Conservation (phyloP, 2,329 filamentous ascomycete species). For the Microsporum ferrugineum region DNA sequence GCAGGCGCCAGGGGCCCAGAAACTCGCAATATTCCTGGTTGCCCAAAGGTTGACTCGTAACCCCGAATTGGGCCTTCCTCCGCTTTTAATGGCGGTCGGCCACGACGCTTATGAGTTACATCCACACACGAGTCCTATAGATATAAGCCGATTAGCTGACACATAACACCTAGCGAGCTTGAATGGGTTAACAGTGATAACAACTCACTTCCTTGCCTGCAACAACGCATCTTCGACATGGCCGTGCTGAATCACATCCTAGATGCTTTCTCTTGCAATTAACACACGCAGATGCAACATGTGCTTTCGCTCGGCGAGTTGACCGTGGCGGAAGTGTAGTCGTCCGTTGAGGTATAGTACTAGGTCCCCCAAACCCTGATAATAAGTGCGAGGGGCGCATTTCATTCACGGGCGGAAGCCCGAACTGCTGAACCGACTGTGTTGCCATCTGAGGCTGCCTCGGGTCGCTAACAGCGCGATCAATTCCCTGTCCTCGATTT, state of each 20-base stretch:
- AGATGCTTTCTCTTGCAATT: constrained; percentile 32
- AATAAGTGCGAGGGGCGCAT: constrained; percentile 9
- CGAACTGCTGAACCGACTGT: constrained; percentile 9
- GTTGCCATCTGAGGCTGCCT: not conserved
- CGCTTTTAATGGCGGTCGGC: constrained; percentile 23
- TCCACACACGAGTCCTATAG: constrained; percentile 23
- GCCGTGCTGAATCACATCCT: constrained; percentile 26
- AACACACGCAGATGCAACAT: constrained; percentile 30
- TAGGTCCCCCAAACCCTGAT: constrained; percentile 9
- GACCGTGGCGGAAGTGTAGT: constrained; percentile 19
- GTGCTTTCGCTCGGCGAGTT: constrained; percentile 26
- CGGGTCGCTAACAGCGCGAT: not conserved
- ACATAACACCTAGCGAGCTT: not conserved
- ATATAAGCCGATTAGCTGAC: not conserved
- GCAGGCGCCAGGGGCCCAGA: not conserved
- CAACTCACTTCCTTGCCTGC: constrained; percentile 27
- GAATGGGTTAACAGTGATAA: not conserved
- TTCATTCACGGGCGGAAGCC: constrained; percentile 7
- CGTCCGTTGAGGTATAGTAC: constrained; percentile 11
- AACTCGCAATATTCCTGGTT: constrained; percentile 8
- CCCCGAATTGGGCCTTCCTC: constrained; percentile 17
- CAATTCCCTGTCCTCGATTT: constrained; percentile 3
- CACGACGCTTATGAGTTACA: constrained; percentile 28
- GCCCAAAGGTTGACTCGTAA: constrained; percentile 13
- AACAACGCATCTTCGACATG: constrained; percentile 27